Evolutionary conservation across 805 yeast species (phyloP).

Genomic region (Ogataea neopini): DNA sequence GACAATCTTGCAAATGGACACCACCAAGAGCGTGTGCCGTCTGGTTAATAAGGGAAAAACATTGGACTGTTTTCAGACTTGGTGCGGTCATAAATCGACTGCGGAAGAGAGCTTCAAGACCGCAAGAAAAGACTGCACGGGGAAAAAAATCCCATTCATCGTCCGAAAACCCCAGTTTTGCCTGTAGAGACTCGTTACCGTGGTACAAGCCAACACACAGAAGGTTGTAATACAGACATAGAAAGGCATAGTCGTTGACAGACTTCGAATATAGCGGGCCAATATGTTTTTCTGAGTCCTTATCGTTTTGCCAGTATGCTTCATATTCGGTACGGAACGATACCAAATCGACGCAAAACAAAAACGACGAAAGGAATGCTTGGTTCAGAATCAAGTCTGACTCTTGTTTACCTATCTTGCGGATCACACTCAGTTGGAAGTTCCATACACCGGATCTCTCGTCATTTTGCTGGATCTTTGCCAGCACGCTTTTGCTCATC

Average conservation of each 20-base stretch:
- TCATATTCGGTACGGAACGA: slow-evolving; percentile 66
- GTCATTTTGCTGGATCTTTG: slow-evolving; percentile 18
- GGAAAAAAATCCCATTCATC: slow-evolving; percentile 32
- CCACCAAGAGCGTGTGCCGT: slow-evolving; percentile 35
- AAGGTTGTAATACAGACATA: slow-evolving; percentile 34
- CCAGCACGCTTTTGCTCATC: slow-evolving; percentile 14
- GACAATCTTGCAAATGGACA: slow-evolving; percentile 28
- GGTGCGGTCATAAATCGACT: slow-evolving; percentile 37
- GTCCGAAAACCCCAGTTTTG: slow-evolving; percentile 23
- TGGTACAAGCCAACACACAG: slow-evolving; percentile 34
- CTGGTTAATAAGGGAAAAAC: slow-evolving; percentile 30
- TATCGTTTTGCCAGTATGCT: slow-evolving; percentile 30
- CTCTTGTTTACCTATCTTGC: slow-evolving; percentile 19
- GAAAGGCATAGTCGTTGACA: slow-evolving; percentile 30
- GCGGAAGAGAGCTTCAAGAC: slow-evolving; percentile 35
- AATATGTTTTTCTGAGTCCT: slow-evolving; percentile 27
- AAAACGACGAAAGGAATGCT: slow-evolving; percentile 23
- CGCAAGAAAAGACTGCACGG: slow-evolving; percentile 32
- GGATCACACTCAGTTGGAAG: slow-evolving; percentile 25
- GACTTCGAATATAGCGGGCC: slow-evolving; percentile 27
- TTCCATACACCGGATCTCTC: slow-evolving; percentile 30
- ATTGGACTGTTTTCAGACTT: slow-evolving; percentile 29
- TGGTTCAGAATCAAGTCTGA: slow-evolving; percentile 25
- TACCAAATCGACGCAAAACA: slow-evolving; percentile 55
- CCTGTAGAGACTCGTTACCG: slow-evolving; percentile 27